Conservation (phyloP, 179 eudicot genomes). For the Beta lomatogona region DNA sequence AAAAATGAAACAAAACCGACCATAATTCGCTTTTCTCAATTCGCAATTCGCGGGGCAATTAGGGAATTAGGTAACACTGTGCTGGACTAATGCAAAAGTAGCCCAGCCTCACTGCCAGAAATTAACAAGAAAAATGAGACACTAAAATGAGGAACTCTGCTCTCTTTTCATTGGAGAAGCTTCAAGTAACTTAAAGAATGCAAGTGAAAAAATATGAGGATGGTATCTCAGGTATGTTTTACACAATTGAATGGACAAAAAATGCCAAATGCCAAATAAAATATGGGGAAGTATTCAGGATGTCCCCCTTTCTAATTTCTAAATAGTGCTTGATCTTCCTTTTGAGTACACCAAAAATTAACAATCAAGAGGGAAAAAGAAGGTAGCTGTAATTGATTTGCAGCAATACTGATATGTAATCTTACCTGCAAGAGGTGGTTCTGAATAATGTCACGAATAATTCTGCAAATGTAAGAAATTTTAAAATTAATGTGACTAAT, state of each 20-base stretch:
- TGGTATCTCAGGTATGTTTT: neutral
- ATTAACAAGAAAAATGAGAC: neutral
- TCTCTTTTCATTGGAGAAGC: neutral
- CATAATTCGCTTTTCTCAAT: too few species aligned
- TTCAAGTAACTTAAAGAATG: neutral
- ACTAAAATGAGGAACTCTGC: neutral
- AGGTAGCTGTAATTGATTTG: neutral
- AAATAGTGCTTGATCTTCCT: neutral
- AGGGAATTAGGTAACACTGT: too few species aligned
- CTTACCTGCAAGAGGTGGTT: slow-evolving; percentile 94
- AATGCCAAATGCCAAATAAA: too few species aligned
- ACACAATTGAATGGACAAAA: slow-evolving; percentile 5
- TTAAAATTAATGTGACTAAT: neutral
- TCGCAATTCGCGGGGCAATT: too few species aligned
- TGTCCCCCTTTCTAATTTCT: neutral
- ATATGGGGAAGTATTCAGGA: neutral
- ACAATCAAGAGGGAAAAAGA: neutral
- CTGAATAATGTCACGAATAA: slow-evolving; percentile 94
- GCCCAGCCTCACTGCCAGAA: neutral
- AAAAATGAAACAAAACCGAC: too few species aligned
- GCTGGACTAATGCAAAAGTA: neutral
- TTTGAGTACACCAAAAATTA: neutral
- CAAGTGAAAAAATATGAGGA: neutral
- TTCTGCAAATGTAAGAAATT: slow-evolving; percentile 52
- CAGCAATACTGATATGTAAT: neutral